phyloP scores from a whole-genome alignment of 2,329 filamentous ascomycete genomes.

The Apiospora koreana region DNA sequence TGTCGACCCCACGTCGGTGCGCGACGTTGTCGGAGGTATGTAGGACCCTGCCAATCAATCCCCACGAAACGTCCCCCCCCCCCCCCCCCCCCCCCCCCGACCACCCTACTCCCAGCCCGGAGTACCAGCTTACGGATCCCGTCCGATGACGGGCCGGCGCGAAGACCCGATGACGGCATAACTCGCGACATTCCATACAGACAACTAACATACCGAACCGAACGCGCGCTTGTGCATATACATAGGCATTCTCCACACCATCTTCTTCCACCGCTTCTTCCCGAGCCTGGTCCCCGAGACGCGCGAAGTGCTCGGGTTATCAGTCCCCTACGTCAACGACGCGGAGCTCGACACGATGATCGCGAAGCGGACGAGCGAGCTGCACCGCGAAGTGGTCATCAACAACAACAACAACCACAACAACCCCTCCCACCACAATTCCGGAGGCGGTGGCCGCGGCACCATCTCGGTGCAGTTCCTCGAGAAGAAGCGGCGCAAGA shows the following conservation, averaged over 20 bases:
- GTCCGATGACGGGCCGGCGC: background rate
- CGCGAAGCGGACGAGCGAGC: conserved; percentile 77
- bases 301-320: conserved; percentile 87
- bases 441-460: conserved; percentile 40
- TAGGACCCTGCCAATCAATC: background rate
- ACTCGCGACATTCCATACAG: background rate
- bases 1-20: conserved; percentile 84
- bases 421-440: background rate
- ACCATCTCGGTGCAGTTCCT: conserved; percentile 90
- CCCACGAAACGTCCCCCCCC: background rate
- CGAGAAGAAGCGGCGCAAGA: conserved; percentile 84
- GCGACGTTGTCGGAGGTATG: conserved; percentile 89
- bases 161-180: background rate
- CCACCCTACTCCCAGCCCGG: background rate
- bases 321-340: conserved; percentile 85
- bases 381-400: conserved; percentile 76
- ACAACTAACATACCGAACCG: background rate
- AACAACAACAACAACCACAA: conserved; percentile 33
- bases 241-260: conserved; percentile 87
- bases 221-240: no score
- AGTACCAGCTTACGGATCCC: background rate
- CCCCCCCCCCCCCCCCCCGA: background rate
- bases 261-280: conserved; percentile 99
- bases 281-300: conserved; percentile 79
- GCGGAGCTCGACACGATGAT: conserved; percentile 92